Evolutionary conservation across 768 basidiomycete species (phyloP).

Genomic region (Macrolepiota dolichaula): DNA sequence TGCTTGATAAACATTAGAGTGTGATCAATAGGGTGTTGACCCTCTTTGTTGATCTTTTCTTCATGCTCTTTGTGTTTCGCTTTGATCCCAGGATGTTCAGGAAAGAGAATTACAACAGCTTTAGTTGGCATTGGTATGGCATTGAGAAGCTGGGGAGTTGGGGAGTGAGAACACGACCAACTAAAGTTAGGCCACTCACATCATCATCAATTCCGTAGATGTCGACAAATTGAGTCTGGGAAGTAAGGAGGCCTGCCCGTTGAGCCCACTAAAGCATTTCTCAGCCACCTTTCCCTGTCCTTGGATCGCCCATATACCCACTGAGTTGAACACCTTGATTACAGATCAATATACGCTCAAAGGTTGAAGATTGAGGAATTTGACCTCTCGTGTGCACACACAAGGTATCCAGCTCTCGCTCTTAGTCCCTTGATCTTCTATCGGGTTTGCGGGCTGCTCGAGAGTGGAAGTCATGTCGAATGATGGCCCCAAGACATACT

Average conservation of each 20-base stretch:
- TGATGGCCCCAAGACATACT: background rate
- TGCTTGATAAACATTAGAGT: slow-evolving; percentile 88
- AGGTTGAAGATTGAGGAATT: background rate
- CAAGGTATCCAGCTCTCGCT: slow-evolving; percentile 69
- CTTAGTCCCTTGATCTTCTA: background rate
- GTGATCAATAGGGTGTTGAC: slow-evolving; percentile 47
- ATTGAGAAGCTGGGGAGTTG: slow-evolving; percentile 50
- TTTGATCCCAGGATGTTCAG: slow-evolving; percentile 49
- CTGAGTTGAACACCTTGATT: slow-evolving; percentile 44
- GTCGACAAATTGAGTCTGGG: slow-evolving; percentile 57
- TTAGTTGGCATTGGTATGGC: slow-evolving; percentile 74
- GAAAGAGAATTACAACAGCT: slow-evolving; percentile 86
- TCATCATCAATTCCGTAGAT: slow-evolving; percentile 72
- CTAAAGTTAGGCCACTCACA: slow-evolving; percentile 31
- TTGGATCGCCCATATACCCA: slow-evolving; percentile 20
- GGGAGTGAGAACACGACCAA: background rate
- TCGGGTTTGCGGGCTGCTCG: background rate
- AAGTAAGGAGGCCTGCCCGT: slow-evolving; percentile 57
- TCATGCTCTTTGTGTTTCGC: slow-evolving; percentile 58
- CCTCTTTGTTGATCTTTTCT: slow-evolving; percentile 41
- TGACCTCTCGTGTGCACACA: slow-evolving; percentile 64
- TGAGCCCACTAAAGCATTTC: slow-evolving; percentile 53
- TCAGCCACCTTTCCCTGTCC: background rate
- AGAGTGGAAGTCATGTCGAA: background rate
- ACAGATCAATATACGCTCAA: background rate